Conservation (phyloP, 441 rosid species). For the Mallotus repandus region DNA sequence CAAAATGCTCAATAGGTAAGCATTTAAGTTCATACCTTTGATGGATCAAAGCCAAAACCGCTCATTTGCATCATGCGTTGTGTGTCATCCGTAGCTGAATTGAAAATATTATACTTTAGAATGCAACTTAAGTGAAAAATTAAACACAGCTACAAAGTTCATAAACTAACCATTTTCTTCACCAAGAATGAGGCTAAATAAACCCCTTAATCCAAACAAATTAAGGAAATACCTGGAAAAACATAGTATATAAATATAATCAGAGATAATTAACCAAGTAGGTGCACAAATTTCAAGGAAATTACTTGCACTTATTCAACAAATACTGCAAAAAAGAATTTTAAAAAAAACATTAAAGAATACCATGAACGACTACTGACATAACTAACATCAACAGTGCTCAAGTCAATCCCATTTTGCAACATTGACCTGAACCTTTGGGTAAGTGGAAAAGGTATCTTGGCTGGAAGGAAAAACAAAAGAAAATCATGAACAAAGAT, state of each 20-base stretch:
- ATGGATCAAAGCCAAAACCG: constrained; percentile 89
- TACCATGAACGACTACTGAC: constrained; percentile 99
- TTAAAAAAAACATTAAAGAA: constrained; percentile 8
- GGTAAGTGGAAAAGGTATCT: constrained; percentile 96
- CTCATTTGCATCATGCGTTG: constrained; percentile 99
- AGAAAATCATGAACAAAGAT: constrained; percentile 9
- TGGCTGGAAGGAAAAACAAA: constrained; percentile 49
- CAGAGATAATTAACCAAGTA: constrained; percentile 16
- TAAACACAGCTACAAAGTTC: constrained; percentile 4
- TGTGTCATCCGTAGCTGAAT: constrained; percentile 85
- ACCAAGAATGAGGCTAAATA: constrained; percentile 93
- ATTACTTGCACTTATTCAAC: background rate
- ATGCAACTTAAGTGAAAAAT: constrained; percentile 7
- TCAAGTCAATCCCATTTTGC: constrained; percentile 98
- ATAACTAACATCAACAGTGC: constrained; percentile 97
- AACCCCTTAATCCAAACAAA: constrained; percentile 94
- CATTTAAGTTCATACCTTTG: constrained; percentile 55
- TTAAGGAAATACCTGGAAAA: constrained; percentile 87
- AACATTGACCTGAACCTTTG: constrained; percentile 97
- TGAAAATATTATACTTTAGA: constrained; percentile 15
- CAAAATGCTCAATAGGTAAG: constrained; percentile 16
- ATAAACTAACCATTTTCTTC: constrained; percentile 88
- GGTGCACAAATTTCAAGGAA: constrained; percentile 15
- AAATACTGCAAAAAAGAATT: background rate
- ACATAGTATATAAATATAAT: constrained; percentile 23